Evolutionary conservation across 768 basidiomycete species (phyloP).

Genomic region (Pisolithus tinctorius): DNA sequence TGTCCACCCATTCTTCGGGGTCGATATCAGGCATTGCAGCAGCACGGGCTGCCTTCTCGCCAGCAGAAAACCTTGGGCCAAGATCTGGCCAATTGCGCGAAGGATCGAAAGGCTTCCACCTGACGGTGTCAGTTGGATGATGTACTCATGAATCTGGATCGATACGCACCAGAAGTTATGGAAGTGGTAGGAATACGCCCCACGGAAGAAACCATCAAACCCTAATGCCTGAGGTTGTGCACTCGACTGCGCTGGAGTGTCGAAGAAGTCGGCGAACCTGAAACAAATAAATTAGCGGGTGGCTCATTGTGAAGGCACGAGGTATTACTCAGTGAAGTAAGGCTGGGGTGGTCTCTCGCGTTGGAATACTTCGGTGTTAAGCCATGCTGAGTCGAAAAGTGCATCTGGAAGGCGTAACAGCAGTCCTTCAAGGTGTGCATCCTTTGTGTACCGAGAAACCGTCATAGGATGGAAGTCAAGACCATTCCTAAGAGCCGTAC

Average conservation of each 20-base stretch:
- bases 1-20: constrained; percentile 33
- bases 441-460: constrained; percentile 83
- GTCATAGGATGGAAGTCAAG: constrained; percentile 98
- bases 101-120: constrained; percentile 96
- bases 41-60: constrained; percentile 62
- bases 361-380: constrained; percentile 90
- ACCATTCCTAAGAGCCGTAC: constrained; percentile 88
- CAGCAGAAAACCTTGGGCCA: constrained; percentile 68
- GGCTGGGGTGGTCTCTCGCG: constrained; percentile 91
- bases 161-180: constrained; percentile 80
- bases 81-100: constrained; percentile 94
- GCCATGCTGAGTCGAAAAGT: constrained; percentile 94
- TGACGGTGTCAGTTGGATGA: constrained; percentile 22
- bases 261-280: constrained; percentile 87
- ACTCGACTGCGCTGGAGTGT: constrained; percentile 63
- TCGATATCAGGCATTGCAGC: constrained; percentile 28
- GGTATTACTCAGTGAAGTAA: constrained; percentile 72
- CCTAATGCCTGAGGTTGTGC: constrained; percentile 85
- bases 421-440: constrained; percentile 78
- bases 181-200: constrained; percentile 94
- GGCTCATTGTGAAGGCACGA: neutral
- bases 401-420: constrained; percentile 90
- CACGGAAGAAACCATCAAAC: constrained; percentile 93
- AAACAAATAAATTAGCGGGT: neutral
- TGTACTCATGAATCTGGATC: neutral